phyloP scores from a whole-genome alignment of 2,329 filamentous ascomycete genomes.

The Xylariaceae sp. region DNA sequence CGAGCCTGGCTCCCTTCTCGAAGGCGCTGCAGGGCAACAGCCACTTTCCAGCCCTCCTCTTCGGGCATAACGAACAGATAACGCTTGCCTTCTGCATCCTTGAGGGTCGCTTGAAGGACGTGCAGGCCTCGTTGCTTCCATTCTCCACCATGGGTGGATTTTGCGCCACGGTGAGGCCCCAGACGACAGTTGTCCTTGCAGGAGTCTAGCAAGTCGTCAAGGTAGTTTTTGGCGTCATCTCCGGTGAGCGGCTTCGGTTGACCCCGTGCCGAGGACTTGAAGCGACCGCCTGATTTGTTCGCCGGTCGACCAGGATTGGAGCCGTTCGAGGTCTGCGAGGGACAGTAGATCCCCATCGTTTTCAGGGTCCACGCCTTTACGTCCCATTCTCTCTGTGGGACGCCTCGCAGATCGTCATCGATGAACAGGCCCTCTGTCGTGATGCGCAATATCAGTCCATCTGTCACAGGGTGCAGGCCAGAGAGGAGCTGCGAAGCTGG shows the following conservation, averaged over 20 bases:
- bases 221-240: constrained; percentile 64
- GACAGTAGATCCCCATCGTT: constrained; percentile 82
- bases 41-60: constrained; percentile 65
- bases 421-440: constrained; percentile 95
- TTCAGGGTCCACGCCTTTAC: constrained; percentile 98
- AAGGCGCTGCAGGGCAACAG: constrained; percentile 57
- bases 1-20: constrained; percentile 57
- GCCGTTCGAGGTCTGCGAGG: constrained; percentile 52
- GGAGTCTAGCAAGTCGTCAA: constrained; percentile 57
- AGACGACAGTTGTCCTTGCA: constrained; percentile 63
- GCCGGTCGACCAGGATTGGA: constrained; percentile 35
- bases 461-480: constrained; percentile 79
- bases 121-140: constrained; percentile 56
- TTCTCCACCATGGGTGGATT: constrained; percentile 46
- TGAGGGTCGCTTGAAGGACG: constrained; percentile 58
- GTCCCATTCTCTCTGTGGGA: constrained; percentile 97
- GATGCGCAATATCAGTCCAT: constrained; percentile 87
- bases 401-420: constrained; percentile 86
- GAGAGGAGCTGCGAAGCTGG: constrained; percentile 87
- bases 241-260: constrained; percentile 51
- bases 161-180: constrained; percentile 43
- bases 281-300: constrained; percentile 44
- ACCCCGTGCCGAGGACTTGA: constrained; percentile 45
- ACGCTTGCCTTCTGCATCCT: constrained; percentile 63
- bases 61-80: constrained; percentile 63